These are phyloP conservation scores for Handroanthus guayacan DNA, from an alignment of 257 asterid genomes.

Conservation along the genomic window DNA sequence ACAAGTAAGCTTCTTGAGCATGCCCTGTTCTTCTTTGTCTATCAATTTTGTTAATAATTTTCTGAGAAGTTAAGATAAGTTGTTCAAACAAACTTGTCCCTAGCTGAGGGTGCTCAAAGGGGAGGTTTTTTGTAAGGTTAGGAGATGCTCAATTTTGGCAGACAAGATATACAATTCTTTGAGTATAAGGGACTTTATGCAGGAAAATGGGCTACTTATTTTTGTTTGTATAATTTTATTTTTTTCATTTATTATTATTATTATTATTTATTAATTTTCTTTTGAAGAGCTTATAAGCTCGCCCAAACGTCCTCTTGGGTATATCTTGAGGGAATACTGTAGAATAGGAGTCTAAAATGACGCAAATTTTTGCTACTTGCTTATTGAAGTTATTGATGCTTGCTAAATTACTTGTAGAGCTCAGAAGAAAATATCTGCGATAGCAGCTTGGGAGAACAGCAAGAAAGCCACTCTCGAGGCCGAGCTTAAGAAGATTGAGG, in stretches of 20 bases:
- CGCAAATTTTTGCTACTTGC: neutral
- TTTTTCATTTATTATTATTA: no score
- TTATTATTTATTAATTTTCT: no score
- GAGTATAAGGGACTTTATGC: neutral
- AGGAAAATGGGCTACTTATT: neutral
- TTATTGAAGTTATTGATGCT: conserved; percentile 11
- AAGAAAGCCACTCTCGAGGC: conserved; percentile 65
- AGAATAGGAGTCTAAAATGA: conserved; percentile 3
- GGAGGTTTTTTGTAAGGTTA: neutral
- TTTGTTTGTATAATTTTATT: neutral
- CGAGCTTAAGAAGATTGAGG: conserved; percentile 67
- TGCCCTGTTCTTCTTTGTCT: conserved; percentile 14
- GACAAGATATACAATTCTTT: neutral
- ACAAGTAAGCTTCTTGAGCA: conserved; percentile 51
- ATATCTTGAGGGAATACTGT: neutral
- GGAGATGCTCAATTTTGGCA: neutral
- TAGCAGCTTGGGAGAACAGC: conserved; percentile 69
- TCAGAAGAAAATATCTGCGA: conserved; percentile 53
- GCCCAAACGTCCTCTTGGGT: no score
- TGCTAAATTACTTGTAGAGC: conserved; percentile 45
- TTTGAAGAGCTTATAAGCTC: no score
- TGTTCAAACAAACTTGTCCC: neutral
- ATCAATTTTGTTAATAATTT: neutral
- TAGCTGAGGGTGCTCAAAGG: no score
- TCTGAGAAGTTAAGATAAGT: neutral